Conservation (phyloP, 1,139 yeast species). For the Debaryomyces coudertii region DNA sequence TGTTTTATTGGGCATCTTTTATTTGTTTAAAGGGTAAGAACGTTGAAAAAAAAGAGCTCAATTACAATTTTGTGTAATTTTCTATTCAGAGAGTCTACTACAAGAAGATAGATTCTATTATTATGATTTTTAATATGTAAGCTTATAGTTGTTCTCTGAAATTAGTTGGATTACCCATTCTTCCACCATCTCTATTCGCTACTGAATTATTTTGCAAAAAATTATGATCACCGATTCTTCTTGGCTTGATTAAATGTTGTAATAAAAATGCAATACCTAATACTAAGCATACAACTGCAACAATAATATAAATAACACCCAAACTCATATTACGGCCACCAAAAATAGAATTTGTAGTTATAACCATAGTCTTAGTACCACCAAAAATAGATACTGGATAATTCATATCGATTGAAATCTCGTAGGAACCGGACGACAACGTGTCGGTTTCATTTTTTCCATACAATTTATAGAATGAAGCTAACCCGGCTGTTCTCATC, state of each 20-base stretch:
- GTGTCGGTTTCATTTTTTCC: slow-evolving; percentile 56
- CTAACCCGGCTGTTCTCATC: slow-evolving; percentile 85
- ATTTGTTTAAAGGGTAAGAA: slow-evolving; percentile 3
- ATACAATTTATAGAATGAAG: slow-evolving; percentile 68
- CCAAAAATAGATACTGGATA: slow-evolving; percentile 72
- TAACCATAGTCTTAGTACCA: slow-evolving; percentile 67
- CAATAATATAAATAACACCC: slow-evolving; percentile 68
- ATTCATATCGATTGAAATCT: slow-evolving; percentile 60
- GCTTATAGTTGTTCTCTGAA: slow-evolving; percentile 32
- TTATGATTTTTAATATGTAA: slow-evolving; percentile 3
- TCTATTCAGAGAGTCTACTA: background rate
- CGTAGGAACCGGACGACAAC: slow-evolving; percentile 60
- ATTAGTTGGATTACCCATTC: slow-evolving; percentile 13
- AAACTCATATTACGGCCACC: slow-evolving; percentile 73
- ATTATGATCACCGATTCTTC: slow-evolving; percentile 50
- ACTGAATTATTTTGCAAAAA: slow-evolving; percentile 35
- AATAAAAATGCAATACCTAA: slow-evolving; percentile 50
- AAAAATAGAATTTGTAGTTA: slow-evolving; percentile 66
- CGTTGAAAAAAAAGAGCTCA: slow-evolving; percentile 8
- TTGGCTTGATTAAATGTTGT: slow-evolving; percentile 51
- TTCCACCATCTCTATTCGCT: slow-evolving; percentile 11
- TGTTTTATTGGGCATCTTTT: background rate
- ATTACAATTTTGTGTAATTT: slow-evolving; percentile 6
- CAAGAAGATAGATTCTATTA: background rate
- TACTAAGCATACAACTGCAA: slow-evolving; percentile 56